phyloP scores from a whole-genome alignment of 169 alveolate species.

The Plasmodium cynomolgi region DNA sequence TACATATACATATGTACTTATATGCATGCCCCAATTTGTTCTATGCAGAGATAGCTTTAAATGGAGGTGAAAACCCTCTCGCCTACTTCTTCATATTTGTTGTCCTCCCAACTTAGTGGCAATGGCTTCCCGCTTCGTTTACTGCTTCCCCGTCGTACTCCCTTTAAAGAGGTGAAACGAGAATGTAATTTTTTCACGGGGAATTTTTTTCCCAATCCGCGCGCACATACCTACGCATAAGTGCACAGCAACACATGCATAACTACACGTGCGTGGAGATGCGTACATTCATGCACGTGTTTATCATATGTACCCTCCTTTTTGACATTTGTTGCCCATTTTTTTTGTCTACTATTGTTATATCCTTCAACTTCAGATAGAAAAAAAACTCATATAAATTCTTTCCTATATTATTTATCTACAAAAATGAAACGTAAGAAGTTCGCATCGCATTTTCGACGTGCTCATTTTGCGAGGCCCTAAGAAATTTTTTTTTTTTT shows the following conservation, averaged over 20 bases:
- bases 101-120: constrained; percentile 20
- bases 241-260: neutral
- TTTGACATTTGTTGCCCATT: constrained; percentile 1
- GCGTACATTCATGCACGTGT: neutral
- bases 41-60: neutral
- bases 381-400: constrained; percentile 69
- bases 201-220: neutral
- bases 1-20: neutral
- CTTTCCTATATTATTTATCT: constrained; percentile 47
- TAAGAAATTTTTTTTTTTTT: neutral
- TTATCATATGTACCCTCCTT: neutral
- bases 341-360: constrained; percentile 41
- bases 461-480: neutral
- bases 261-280: neutral
- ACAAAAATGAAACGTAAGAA: constrained; percentile 15
- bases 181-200: neutral
- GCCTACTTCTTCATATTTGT: constrained; percentile 35
- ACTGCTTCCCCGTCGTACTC: neutral
- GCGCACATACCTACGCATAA: constrained; percentile 1
- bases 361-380: constrained; percentile 41
- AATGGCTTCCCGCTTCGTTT: constrained; percentile 15
- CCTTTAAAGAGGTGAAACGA: constrained; percentile 10
- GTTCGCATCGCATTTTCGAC: neutral
- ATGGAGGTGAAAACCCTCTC: neutral
- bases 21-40: constrained; percentile 3